These are phyloP conservation scores for Termitomyces sp. DNA, from an alignment of 768 basidiomycete species.

Conservation along the genomic window DNA sequence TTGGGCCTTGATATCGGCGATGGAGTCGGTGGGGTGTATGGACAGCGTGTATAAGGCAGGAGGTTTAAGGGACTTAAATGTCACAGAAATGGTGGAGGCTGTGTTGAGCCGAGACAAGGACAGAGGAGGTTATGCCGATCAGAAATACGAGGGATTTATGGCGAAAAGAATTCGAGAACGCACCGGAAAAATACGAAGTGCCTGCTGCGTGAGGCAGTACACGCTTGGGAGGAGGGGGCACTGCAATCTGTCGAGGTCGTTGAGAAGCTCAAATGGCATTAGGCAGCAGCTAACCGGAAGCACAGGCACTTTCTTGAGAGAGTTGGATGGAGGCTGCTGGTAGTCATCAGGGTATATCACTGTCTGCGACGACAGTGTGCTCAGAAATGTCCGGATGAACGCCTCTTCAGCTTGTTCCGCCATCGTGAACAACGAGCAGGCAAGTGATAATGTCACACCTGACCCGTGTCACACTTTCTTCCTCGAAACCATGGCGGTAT, in stretches of 20 bases:
- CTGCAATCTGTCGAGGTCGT: conserved; percentile 5
- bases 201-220: conserved; percentile 24
- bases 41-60: conserved; percentile 66
- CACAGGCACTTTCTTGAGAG: conserved; percentile 64
- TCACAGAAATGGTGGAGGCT: conserved; percentile 53
- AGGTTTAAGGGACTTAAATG: conserved; percentile 92
- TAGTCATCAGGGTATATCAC: conserved; percentile 70
- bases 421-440: conserved; percentile 18
- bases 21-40: conserved; percentile 76
- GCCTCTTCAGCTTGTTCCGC: conserved; percentile 55
- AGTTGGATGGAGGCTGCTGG: conserved; percentile 62
- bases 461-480: neutral
- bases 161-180: conserved; percentile 2
- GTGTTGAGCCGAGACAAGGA: conserved; percentile 10
- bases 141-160: neutral
- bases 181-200: conserved; percentile 26
- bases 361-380: conserved; percentile 60
- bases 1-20: conserved; percentile 72
- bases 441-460: neutral
- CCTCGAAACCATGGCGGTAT: conserved; percentile 30
- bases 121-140: conserved; percentile 4
- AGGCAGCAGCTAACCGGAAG: conserved; percentile 46
- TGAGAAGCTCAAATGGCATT: conserved; percentile 3
- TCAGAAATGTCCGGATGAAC: conserved; percentile 62
- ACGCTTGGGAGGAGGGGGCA: conserved; percentile 41